Evolutionary conservation across 805 yeast genomes (phyloP), one percentile per base, ranked within the genome.

Genomic region (Vanderwaltozyma tropicalis): DNA sequence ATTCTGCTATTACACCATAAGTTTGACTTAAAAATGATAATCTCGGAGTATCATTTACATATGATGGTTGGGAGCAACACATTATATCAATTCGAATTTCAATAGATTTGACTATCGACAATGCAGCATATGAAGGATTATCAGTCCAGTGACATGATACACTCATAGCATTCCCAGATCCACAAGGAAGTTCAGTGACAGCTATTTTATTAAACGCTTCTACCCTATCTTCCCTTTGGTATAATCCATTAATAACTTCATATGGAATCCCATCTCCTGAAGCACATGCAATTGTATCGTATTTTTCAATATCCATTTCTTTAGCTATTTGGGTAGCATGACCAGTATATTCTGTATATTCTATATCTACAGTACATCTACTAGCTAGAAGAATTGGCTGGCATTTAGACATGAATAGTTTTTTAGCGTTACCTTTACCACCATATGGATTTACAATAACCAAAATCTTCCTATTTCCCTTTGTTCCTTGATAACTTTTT

Each of bases 251-350:
- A 35, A 87, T 71, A 5, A 92, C 88, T 57, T 92, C 97, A 60
- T 88, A 94, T 0, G 96, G 96, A 15, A 84, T 76, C 9, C 98
- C 98, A 62, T 92, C 98, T 4, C 98, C 98, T 0, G 95, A 85
- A 28, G 94, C 89, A 62, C 96, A 87, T 1, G 83, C 80, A 30
- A 92, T 71, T 2, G 83, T 72, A 56, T 88, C 96, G 53, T 73
- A 86, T 35, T 68, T 64, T 15, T 65, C 63, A 7, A 74, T 49
- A 43, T 76, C 72, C 46, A 81, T 44, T 2, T 69, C 68, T 31
- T 62, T 57, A 1, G 80, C 89, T 15, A 87, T 71, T 15, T 85
- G 86, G 5, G 61, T 59, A 0, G 94, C 97, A 53, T 92, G 96
- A n/a, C 72, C 72, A 29, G 64, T 56, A 54, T 82, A 76, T 38